These are phyloP conservation scores for Annulohypoxylon moriforme DNA, from an alignment of 495 filamentous ascomycete species.

Conservation along the genomic window DNA sequence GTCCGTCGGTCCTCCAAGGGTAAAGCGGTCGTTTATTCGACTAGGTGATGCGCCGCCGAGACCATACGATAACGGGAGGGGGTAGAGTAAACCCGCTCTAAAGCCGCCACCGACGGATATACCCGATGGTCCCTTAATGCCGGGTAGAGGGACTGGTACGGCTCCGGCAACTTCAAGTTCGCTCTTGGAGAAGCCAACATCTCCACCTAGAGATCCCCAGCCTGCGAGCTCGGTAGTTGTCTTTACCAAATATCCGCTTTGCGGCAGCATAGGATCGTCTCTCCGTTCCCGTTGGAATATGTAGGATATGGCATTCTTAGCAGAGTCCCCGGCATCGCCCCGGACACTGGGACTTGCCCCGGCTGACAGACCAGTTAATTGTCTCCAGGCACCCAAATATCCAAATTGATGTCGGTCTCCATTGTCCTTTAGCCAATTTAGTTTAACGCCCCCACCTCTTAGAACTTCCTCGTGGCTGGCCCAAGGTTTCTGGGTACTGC, in stretches of 20 bases:
- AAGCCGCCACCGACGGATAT: conserved; percentile 65
- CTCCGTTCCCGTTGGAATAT: conserved; percentile 81
- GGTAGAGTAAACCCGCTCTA: conserved; percentile 68
- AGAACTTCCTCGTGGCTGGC: conserved; percentile 92
- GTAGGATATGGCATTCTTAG: conserved; percentile 87
- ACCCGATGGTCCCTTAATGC: conserved; percentile 74
- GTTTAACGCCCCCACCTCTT: conserved; percentile 80
- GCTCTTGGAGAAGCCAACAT: conserved; percentile 89
- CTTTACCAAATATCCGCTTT: conserved; percentile 80
- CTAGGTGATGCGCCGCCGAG: conserved; percentile 70
- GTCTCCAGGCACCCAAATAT: conserved; percentile 87
- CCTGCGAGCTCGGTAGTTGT: conserved; percentile 85
- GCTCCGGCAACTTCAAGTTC: conserved; percentile 85
- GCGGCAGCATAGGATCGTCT: conserved; percentile 85
- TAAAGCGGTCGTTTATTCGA: conserved; percentile 92
- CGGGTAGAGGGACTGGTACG: conserved; percentile 74
- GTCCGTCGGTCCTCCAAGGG: conserved; percentile 92
- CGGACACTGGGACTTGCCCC: conserved; percentile 83
- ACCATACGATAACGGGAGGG: conserved; percentile 67
- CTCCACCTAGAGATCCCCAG: conserved; percentile 83
- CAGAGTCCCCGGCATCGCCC: conserved; percentile 86
- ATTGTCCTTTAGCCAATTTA: conserved; percentile 73
- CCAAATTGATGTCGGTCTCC: conserved; percentile 77
- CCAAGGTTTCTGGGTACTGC: conserved; percentile 86
- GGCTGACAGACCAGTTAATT: conserved; percentile 79